These are phyloP conservation scores for Xylaria hypoxylon DNA, from an alignment of 2,329 filamentous ascomycete species.

Conservation along the genomic window DNA sequence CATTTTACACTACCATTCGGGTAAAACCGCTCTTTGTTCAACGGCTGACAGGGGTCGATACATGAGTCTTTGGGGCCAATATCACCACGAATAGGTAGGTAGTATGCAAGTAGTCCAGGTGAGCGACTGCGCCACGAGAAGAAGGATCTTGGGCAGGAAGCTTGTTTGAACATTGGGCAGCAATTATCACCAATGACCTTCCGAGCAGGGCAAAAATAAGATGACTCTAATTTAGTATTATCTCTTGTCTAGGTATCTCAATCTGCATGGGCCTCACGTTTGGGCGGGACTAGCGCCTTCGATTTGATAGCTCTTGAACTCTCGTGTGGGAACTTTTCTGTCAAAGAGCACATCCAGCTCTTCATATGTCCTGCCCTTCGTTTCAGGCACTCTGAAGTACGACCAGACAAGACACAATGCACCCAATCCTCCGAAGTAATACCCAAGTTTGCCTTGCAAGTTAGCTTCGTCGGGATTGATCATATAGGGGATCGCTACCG, in stretches of 20 bases:
- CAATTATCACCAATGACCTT: constrained; percentile 9
- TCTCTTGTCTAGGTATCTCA: background rate
- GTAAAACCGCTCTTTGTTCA: constrained; percentile 3
- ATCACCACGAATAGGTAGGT: background rate
- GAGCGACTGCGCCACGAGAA: constrained; percentile 24
- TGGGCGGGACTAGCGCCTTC: constrained; percentile 37
- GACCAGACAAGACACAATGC: constrained; percentile 54
- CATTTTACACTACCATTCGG: constrained; percentile 16
- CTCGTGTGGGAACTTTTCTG: constrained; percentile 48
- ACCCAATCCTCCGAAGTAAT: constrained; percentile 56
- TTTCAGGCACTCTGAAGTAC: constrained; percentile 52
- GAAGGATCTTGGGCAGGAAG: constrained; percentile 15
- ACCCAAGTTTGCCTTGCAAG: constrained; percentile 57
- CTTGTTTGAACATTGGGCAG: constrained; percentile 23
- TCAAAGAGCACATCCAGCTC: constrained; percentile 51
- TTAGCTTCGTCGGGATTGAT: constrained; percentile 58
- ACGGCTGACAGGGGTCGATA: constrained; percentile 10
- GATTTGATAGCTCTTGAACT: constrained; percentile 50
- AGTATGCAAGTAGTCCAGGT: constrained; percentile 8
- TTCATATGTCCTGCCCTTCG: constrained; percentile 50
- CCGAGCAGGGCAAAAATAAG: background rate
- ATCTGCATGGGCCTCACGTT: constrained; percentile 18
- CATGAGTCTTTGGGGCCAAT: background rate
- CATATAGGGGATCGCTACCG: constrained; percentile 58
- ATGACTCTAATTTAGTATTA: background rate